phyloP scores from a whole-genome alignment of 768 basidiomycete genomes.

The Trametes meyenii region DNA sequence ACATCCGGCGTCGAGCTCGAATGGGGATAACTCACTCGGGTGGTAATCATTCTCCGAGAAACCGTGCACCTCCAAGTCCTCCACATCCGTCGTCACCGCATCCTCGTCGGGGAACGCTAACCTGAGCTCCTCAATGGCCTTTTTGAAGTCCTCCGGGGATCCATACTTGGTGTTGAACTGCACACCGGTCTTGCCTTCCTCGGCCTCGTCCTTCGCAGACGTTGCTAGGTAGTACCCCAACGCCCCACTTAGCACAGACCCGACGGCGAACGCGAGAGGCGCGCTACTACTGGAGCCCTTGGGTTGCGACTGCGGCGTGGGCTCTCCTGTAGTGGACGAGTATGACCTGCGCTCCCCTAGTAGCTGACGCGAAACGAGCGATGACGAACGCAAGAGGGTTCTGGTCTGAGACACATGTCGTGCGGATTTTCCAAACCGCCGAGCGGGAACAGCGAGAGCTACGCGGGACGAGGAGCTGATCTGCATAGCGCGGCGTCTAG shows the following conservation, averaged over 20 bases:
- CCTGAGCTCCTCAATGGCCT: slow-evolving; percentile 55
- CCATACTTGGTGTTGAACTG: slow-evolving; percentile 44
- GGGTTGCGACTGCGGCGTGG: background rate
- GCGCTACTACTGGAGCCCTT: background rate
- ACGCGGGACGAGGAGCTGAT: background rate
- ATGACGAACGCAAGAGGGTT: too few relatives aligned
- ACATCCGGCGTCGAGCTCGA: background rate
- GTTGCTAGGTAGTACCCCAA: slow-evolving; percentile 15
- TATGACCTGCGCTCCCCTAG: background rate
- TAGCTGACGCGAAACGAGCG: too few relatives aligned
- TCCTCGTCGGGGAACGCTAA: slow-evolving; percentile 40
- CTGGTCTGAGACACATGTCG: background rate
- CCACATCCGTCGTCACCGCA: slow-evolving; percentile 52
- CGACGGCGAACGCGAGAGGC: slow-evolving; percentile 2
- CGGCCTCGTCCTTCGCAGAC: background rate
- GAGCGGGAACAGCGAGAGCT: background rate
- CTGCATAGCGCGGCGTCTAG: background rate
- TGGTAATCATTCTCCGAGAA: slow-evolving; percentile 55
- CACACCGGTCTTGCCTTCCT: background rate
- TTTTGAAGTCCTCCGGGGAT: slow-evolving; percentile 51
- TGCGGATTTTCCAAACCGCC: background rate
- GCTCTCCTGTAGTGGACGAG: background rate
- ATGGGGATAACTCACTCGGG: slow-evolving; percentile 42
- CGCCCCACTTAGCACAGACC: slow-evolving; percentile 12
- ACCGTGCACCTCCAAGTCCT: slow-evolving; percentile 57